Evolutionary conservation across 176 grass and related monocot genomes (phyloP), one percentile per base, ranked within the genome.

Genomic region (Tillandsia fasciculata): DNA sequence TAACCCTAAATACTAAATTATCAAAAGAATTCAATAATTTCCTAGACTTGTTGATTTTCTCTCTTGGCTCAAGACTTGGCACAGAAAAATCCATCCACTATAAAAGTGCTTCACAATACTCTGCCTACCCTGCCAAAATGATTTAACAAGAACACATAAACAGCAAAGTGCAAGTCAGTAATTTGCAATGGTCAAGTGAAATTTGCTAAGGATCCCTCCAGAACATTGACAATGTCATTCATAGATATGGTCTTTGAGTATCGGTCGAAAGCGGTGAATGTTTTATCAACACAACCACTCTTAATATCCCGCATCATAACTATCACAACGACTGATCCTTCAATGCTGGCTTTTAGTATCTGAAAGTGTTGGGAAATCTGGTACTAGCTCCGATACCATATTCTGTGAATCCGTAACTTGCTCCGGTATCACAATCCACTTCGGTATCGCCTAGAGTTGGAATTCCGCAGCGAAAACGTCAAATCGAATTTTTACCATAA

Each of bases 101-200:
- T n/a, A n/a, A n/a, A 99, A 73, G 82, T 99, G 94, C 70, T 90
- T 99, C 65, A 99, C 87, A 53, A 85, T 74, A 70, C 94, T 89
- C 88, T 90, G 67, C 72, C 87, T 99, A 63, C 82, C 94, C 94
- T 99, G 89, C 49, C 79, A 74, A 83, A 56, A 51, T 63, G 48
- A 58, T 56, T 57, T 29, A 86, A 80, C 23, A 72, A 26, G 66
- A 72, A 78, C 52, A 42, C 52, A 53, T 42, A 15, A 47, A 50
- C 22, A 53, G 11, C 56, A 73, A 74, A 67, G 24, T 52, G 24
- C 12, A 18, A 12, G n/a, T 11, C 11, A 53, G 65, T 27, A 20
- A 1, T 53, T 61, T 24, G 76, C 56, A 50, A 61, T 48, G 64
- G 53, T 14, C 28, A 47, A 53, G 56, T 13, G 14, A 78, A 20